Percentiles rank a stretch among this genome's conserved stretches.
Conservation (phyloP, 768 basidiomycete species). For the Tylopilus felleus region DNA sequence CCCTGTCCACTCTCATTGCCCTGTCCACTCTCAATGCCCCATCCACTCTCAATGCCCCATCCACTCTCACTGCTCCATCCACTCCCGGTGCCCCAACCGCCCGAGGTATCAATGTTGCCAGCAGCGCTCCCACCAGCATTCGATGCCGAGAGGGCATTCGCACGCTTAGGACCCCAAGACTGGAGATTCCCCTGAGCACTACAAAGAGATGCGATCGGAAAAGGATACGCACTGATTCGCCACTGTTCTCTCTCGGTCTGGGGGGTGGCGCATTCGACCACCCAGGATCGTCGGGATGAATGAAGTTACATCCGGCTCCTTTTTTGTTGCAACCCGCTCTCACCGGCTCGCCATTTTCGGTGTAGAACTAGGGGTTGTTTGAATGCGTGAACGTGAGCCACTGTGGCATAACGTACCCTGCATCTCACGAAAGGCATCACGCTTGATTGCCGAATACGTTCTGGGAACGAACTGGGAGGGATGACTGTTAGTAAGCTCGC, state of each 20-base stretch:
- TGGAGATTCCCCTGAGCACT: conserved; percentile 8
- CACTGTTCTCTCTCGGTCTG: conserved; percentile 13
- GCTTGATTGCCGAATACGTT: not conserved
- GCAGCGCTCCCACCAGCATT: not conserved
- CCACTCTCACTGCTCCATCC: not conserved
- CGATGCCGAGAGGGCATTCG: not conserved
- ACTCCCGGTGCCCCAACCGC: not conserved
- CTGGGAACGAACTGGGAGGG: not conserved
- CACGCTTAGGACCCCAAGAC: conserved; percentile 2
- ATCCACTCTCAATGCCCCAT: conserved; percentile 1
- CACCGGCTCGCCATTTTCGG: conserved; percentile 27
- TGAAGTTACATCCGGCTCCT: conserved; percentile 24
- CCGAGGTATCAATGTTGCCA: not conserved
- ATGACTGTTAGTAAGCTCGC: not conserved
- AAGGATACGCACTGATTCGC: conserved; percentile 16
- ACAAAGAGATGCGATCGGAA: not conserved
- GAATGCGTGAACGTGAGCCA: conserved; percentile 4
- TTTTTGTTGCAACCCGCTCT: conserved; percentile 26
- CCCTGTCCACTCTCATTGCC: not conserved
- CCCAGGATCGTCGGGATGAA: conserved; percentile 29
- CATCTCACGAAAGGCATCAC: conserved; percentile 24
- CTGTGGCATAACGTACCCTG: conserved; percentile 18
- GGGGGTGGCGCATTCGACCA: conserved; percentile 21
- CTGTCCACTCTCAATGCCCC: conserved; percentile 4
- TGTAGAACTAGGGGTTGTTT: conserved; percentile 24